Evolutionary conservation across 2,329 filamentous ascomycete species (phyloP), one percentile per base, ranked within the genome.

Genomic region (Leptodontidium sp.): DNA sequence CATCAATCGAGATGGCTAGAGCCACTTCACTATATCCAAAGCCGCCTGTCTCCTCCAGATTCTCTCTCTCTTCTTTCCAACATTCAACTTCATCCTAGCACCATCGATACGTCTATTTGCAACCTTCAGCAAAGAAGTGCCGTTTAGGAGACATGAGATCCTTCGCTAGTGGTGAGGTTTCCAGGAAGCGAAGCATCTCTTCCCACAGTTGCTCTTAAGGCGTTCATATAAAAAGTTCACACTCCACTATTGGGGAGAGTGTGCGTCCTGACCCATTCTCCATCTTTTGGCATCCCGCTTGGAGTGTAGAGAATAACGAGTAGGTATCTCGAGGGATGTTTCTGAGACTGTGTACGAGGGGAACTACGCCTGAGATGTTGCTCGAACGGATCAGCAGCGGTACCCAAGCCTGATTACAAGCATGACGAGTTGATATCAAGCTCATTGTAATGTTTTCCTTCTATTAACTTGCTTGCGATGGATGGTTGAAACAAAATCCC

Each of bases 251-350:
- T 87, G 64, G 87, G 80, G 1, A 86, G 78, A 0, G 77, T 78
- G 50, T 85, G 79, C 0, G 84, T 85, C 12, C 76, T 11, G 75
- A 86, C 69, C 21, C 79, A 80, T n/a, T 79, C 70, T 4, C 82
- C 71, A 32, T 32, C 6, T 32, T 32, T 32, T 32, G 6, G 4
- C 6, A 32, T 1, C 6, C 29, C 6, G 24, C 87, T 84, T 77
- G 93, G 88, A 14, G 93, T 95, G 82, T 94, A 94, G 57, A 97
- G 87, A 5, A 90, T 93, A 45, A 97, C 82, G 66, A 97, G 88
- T 1, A 93, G 93, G 78, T 95, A 96, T 49, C 85, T 85, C 3
- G 91, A 90, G 11, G 82, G 79, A 62, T 85, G 82, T 71, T 84
- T 83, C 74, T 87, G 73, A 97, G 87, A 49, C 91, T 93, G 80